Evolutionary conservation across 441 rosid species (phyloP), one percentile per base, ranked within the genome.

Genomic region (Gossypium gossypioides): DNA sequence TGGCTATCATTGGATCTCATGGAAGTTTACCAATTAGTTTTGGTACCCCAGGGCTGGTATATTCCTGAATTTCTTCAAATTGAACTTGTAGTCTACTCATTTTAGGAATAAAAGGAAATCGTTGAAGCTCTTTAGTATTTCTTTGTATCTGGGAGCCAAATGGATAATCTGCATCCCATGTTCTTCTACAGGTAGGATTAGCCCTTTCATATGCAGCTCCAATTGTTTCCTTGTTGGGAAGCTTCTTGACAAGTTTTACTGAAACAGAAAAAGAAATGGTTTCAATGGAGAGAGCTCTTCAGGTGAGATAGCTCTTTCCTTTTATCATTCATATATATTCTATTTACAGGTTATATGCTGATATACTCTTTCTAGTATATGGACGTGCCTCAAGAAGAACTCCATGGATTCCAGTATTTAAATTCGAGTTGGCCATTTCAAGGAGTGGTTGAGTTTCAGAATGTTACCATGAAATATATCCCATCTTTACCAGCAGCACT

Each of bases 231-330:
- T 72, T 85, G 68, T 76, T 95, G 68, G 98, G 99, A 77, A 91
- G 83, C 78, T 95, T 95, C 76, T 84, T 95, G 72, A 84, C 99
- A 70, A 95, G 96, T 82, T 91, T 95, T 76, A 87, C 98, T 16
- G 99, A 95, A 85, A 92, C 98, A 25, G 98, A 95, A 80, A 95
- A 92, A 75, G 99, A 95, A 84, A 89, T 95, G 96, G 98, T 95
- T 75, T 86, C 98, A 54, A 73, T 95, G 71, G 98, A 95, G 87
- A 92, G 98, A 82, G 89, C 83, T 78, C 88, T 89, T 73, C 89
- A 95, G 90, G 99, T 92, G 81, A 71, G 66, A 77, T 68, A 44
- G 40, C 37, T 50, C 40, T 34, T 51, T 10, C 67, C 32, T 71
- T 24, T 24, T 25, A 16, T 29, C n/a, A 18, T 56, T 56, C 19